A percentile compares a stretch with the other conserved stretches of the same genome.
Evolutionary conservation across 176 grass and related monocot genomes (phyloP).

Genomic region (Oryza nivara): DNA sequence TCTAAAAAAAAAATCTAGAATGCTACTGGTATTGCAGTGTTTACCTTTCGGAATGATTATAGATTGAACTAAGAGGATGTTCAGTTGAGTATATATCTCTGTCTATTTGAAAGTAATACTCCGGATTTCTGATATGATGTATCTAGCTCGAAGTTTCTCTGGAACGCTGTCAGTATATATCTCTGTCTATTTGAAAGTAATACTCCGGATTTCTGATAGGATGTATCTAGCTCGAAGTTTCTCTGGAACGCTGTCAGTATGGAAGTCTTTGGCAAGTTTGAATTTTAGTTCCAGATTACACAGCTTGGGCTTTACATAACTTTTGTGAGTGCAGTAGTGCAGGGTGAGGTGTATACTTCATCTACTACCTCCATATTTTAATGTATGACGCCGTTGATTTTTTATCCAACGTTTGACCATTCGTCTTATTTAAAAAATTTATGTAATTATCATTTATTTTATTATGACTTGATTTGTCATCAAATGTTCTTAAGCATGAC

Average conservation of each 20-base stretch:
- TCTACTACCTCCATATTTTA: not conserved
- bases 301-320: not conserved
- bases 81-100: conserved; percentile 8
- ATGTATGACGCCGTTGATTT: too few species aligned
- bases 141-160: not conserved
- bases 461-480: too few species aligned
- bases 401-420: too few species aligned
- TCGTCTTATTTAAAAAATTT: too few species aligned
- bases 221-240: not conserved
- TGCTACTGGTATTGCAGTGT: not conserved
- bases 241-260: too few species aligned
- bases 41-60: too few species aligned
- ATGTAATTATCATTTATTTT: too few species aligned
- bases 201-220: not conserved
- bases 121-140: not conserved
- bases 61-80: conserved; percentile 1
- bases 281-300: conserved; percentile 14
- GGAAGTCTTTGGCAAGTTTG: not conserved
- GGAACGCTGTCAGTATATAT: too few species aligned
- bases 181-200: conserved; percentile 30
- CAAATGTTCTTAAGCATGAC: too few species aligned
- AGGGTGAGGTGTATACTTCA: not conserved
- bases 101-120: conserved; percentile 30
- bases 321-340: not conserved
- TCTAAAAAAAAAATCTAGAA: not conserved